phyloP scores from a whole-genome alignment of 306 rosid species.

The Senna siamea region DNA sequence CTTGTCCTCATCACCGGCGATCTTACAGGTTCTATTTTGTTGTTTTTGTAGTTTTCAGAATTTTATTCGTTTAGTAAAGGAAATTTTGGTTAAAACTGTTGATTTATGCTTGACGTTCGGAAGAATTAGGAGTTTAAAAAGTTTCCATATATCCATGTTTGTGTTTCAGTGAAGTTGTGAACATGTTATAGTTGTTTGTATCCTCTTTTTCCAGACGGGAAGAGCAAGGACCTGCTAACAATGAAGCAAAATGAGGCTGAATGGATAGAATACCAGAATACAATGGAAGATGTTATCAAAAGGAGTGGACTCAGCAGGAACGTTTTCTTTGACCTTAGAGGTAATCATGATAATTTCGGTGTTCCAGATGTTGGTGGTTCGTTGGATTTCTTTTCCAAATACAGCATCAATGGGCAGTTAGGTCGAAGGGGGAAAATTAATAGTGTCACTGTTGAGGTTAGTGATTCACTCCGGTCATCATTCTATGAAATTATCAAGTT shows the following conservation, averaged over 20 bases:
- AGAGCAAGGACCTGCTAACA: constrained; percentile 86
- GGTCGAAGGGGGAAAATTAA: constrained; percentile 63
- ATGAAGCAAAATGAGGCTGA: constrained; percentile 90
- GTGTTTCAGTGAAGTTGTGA: constrained; percentile 1
- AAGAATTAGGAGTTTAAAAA: neutral
- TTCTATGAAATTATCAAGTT: constrained; percentile 23
- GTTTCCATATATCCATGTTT: neutral
- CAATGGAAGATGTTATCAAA: constrained; percentile 66
- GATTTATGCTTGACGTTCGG: neutral
- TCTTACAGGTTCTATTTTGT: constrained; percentile 66
- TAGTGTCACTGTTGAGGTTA: constrained; percentile 85
- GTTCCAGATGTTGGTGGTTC: constrained; percentile 74
- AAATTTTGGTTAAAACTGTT: neutral
- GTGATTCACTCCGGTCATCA: constrained; percentile 32
- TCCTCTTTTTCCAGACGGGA: constrained; percentile 62
- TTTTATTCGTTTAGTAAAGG: neutral
- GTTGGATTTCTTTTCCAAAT: constrained; percentile 79
- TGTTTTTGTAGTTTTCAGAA: neutral
- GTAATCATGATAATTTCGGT: constrained; percentile 91
- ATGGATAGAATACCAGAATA: constrained; percentile 76
- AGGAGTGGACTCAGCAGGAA: constrained; percentile 69
- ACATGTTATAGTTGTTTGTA: constrained; percentile 1
- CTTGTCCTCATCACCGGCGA: constrained; percentile 94
- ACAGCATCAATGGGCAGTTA: constrained; percentile 80
- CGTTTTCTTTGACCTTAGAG: constrained; percentile 80